phyloP scores from a whole-genome alignment of 2,329 filamentous ascomycete species.

The Fusarium sp. region DNA sequence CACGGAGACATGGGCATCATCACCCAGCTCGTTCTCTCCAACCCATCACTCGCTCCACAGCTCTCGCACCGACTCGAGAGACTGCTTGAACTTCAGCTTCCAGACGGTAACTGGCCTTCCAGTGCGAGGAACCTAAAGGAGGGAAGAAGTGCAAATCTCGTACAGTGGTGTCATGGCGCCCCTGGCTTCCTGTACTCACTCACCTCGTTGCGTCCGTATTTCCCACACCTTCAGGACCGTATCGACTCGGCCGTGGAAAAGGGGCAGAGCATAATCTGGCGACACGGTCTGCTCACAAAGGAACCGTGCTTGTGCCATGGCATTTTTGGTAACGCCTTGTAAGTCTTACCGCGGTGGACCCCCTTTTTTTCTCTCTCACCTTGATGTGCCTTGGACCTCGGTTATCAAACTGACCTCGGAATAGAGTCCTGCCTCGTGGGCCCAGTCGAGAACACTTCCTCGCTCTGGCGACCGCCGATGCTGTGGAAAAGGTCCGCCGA shows the following conservation, averaged over 20 bases:
- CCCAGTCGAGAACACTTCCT: constrained; percentile 65
- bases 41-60: constrained; percentile 63
- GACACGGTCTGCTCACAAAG: constrained; percentile 70
- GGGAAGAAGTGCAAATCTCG: constrained; percentile 56
- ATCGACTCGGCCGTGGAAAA: constrained; percentile 65
- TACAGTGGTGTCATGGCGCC: constrained; percentile 77
- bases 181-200: constrained; percentile 72
- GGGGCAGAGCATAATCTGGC: constrained; percentile 65
- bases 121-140: constrained; percentile 58
- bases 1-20: constrained; percentile 78
- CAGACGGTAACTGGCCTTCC: constrained; percentile 73
- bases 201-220: constrained; percentile 65
- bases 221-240: constrained; percentile 63
- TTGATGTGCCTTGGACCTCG: constrained; percentile 19
- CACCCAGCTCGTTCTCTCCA: constrained; percentile 73
- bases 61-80: constrained; percentile 65
- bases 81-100: constrained; percentile 69
- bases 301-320: constrained; percentile 75
- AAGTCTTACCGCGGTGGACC: constrained; percentile 52
- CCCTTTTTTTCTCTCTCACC: constrained; percentile 50
- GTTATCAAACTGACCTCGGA: constrained; percentile 33
- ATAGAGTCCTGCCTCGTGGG: constrained; percentile 48
- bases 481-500: constrained; percentile 59
- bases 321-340: constrained; percentile 73
- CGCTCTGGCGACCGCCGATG: constrained; percentile 66